phyloP scores from a whole-genome alignment of 441 rosid species.

The Oxalis stricta region DNA sequence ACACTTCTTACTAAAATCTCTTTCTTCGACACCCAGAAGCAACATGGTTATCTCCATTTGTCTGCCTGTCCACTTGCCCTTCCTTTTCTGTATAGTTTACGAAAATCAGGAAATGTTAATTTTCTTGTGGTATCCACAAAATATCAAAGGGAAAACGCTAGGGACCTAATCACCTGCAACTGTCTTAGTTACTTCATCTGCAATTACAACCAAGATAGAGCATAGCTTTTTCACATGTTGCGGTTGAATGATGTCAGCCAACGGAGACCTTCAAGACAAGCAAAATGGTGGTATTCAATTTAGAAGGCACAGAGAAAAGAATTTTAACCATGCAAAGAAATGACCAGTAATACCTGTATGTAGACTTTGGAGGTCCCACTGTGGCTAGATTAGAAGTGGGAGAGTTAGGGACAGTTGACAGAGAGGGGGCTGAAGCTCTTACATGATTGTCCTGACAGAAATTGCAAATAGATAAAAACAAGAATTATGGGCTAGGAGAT shows the following conservation, averaged over 20 bases:
- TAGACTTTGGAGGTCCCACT: slow-evolving; percentile 26
- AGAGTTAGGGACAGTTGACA: slow-evolving; percentile 18
- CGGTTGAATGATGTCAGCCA: slow-evolving; percentile 41
- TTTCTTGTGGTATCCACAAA: background rate
- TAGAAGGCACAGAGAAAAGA: background rate
- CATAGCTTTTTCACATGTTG: slow-evolving; percentile 46
- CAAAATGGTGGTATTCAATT: slow-evolving; percentile 11
- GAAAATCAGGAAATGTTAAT: no score
- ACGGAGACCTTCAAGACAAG: slow-evolving; percentile 42
- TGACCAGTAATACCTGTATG: slow-evolving; percentile 31
- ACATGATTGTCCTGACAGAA: slow-evolving; percentile 21
- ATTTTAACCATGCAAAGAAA: background rate
- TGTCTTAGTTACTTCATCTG: slow-evolving; percentile 27
- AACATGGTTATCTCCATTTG: slow-evolving; percentile 11
- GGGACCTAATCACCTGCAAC: slow-evolving; percentile 25
- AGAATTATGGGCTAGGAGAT: no score
- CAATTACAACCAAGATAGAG: slow-evolving; percentile 32
- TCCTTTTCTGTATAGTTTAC: slow-evolving; percentile 17
- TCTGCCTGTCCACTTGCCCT: slow-evolving; percentile 10
- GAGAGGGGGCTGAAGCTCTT: slow-evolving; percentile 13
- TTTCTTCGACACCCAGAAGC: slow-evolving; percentile 14
- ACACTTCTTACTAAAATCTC: slow-evolving; percentile 15
- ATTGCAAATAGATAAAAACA: background rate
- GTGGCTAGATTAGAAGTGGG: slow-evolving; percentile 17
- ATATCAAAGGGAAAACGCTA: slow-evolving; percentile 1